A percentile compares a stretch with the other conserved stretches of the same genome.
These are phyloP conservation scores for Microdochium trichocladiopsis DNA, from an alignment of 2,329 filamentous ascomycete species.

Conservation along the genomic window DNA sequence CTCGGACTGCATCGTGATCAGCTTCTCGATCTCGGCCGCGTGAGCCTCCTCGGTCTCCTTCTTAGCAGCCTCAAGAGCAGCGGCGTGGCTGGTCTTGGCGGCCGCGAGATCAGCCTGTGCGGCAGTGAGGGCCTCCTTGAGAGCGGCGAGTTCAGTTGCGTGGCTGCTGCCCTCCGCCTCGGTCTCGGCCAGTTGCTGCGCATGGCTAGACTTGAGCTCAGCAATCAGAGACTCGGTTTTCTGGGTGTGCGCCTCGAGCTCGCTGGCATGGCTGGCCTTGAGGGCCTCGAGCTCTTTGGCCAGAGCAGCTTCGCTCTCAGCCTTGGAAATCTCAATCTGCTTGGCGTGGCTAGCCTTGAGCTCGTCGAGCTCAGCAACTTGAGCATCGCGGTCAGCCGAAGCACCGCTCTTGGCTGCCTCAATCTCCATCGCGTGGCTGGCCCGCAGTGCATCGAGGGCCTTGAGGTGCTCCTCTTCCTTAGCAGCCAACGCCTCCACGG, in stretches of 20 bases:
- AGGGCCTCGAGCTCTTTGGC: slow-evolving; percentile 27
- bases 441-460: slow-evolving; percentile 46
- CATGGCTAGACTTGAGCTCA: slow-evolving; percentile 24
- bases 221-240: slow-evolving; percentile 31
- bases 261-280: slow-evolving; percentile 33
- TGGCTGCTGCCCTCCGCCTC: slow-evolving; percentile 10
- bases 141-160: not conserved
- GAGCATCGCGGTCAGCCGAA: slow-evolving; percentile 39
- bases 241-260: slow-evolving; percentile 33
- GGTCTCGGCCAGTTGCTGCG: slow-evolving; percentile 18
- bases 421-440: slow-evolving; percentile 51
- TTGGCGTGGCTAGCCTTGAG: slow-evolving; percentile 48
- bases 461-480: slow-evolving; percentile 47
- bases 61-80: slow-evolving; percentile 30
- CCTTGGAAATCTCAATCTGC: slow-evolving; percentile 36
- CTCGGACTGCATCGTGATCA: slow-evolving; percentile 33
- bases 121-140: slow-evolving; percentile 9
- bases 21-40: slow-evolving; percentile 36
- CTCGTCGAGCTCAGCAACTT: slow-evolving; percentile 41
- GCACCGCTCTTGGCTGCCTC: slow-evolving; percentile 47
- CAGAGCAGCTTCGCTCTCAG: slow-evolving; percentile 30
- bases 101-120: slow-evolving; percentile 22
- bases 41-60: slow-evolving; percentile 32
- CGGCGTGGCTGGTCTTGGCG: slow-evolving; percentile 23
- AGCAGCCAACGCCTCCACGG: slow-evolving; percentile 21